Evolutionary conservation across 176 grass and related monocot species (phyloP).

Genomic region (Tillandsia leiboldiana): DNA sequence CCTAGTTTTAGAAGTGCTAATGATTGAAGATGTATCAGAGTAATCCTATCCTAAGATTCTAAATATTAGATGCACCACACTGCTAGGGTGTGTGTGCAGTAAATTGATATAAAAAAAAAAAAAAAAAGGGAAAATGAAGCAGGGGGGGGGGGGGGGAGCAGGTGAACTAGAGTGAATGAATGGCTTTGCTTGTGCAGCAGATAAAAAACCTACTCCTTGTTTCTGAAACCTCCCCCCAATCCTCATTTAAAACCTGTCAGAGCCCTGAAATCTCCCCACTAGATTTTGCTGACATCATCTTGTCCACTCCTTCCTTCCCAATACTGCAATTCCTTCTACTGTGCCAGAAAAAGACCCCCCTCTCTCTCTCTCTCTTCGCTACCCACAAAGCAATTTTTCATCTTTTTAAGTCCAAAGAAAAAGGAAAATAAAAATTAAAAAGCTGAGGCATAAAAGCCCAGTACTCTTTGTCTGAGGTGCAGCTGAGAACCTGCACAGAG

Average conservation of each 20-base stretch:
- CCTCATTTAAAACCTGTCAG: constrained; percentile 41
- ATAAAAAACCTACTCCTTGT: constrained; percentile 16
- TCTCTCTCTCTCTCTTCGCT: not conserved
- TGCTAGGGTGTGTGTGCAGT: not conserved
- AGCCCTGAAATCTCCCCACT: constrained; percentile 31
- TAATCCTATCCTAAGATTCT: not conserved
- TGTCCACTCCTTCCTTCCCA: constrained; percentile 18
- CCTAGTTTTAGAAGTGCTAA: not conserved
- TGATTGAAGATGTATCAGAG: not conserved
- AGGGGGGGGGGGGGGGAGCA: not conserved
- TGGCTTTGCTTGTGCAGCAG: not conserved
- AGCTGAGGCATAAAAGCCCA: not conserved
- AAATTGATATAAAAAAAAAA: not conserved
- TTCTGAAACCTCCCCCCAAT: not conserved
- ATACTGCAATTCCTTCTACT: constrained; percentile 20
- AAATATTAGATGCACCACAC: no score
- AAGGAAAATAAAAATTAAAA: not conserved
- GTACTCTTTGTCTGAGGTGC: constrained; percentile 13
- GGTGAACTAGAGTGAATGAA: not conserved
- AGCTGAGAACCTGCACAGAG: constrained; percentile 24
- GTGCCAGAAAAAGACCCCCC: constrained; percentile 20
- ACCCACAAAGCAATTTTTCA: not conserved
- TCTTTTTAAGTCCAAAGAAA: not conserved
- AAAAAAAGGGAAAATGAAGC: not conserved
- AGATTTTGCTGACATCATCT: constrained; percentile 55